These are phyloP conservation scores for Lathyrus aphaca DNA, from an alignment of 306 rosid genomes.

Conservation along the genomic window DNA sequence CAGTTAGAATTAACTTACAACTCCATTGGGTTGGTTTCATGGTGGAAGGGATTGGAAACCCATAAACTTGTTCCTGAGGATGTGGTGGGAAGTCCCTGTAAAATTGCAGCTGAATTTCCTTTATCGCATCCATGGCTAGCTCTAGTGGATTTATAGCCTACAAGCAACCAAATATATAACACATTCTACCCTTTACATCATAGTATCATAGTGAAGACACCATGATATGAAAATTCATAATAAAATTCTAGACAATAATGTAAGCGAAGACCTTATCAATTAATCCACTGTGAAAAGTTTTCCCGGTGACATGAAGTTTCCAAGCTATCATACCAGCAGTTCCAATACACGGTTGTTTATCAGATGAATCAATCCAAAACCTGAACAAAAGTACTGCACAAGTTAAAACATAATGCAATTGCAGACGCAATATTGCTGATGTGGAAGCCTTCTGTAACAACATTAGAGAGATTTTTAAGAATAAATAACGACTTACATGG, in stretches of 20 bases:
- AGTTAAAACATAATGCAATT: no score
- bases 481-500: conserved; percentile 61
- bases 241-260: conserved; percentile 1
- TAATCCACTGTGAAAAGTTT: conserved; percentile 89
- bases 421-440: no score
- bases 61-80: conserved; percentile 73
- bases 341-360: conserved; percentile 91
- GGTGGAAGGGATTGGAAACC: conserved; percentile 90
- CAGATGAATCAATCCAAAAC: conserved; percentile 91
- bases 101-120: conserved; percentile 74
- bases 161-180: conserved; percentile 33
- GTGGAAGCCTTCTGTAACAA: no score
- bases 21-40: conserved; percentile 98
- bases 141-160: conserved; percentile 91
- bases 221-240: background rate
- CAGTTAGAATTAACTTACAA: conserved; percentile 51
- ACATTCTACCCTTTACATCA: no score
- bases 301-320: conserved; percentile 79
- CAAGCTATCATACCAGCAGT: conserved; percentile 93
- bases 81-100: conserved; percentile 90
- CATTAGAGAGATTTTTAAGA: background rate
- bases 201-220: no score
- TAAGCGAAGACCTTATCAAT: conserved; percentile 61
- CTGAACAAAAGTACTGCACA: conserved; percentile 37
- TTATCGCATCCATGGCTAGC: conserved; percentile 87